A percentile compares a stretch with the other conserved stretches of the same genome.
Conservation (phyloP, 768 basidiomycete genomes). For the Chalciporus sphaerocephalus region DNA sequence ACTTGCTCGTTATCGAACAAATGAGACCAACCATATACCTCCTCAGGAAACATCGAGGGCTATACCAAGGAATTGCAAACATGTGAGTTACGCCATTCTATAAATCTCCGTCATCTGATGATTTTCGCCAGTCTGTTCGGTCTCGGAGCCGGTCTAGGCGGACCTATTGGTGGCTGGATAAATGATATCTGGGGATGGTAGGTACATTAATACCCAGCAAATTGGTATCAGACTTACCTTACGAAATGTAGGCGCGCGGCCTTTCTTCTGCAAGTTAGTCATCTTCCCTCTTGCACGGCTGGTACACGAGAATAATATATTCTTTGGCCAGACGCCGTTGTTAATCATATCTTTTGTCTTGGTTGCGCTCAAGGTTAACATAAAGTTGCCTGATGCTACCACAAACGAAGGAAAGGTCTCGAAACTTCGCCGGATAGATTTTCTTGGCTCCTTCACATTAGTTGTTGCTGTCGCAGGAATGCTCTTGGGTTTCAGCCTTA, state of each 20-base stretch:
- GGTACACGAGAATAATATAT: slow-evolving; percentile 8
- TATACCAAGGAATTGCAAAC: slow-evolving; percentile 90
- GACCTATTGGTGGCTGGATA: slow-evolving; percentile 79
- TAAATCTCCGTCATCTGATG: slow-evolving; percentile 6
- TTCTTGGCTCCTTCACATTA: slow-evolving; percentile 76
- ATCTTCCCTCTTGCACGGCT: background rate
- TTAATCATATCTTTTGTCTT: slow-evolving; percentile 66
- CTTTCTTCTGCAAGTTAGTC: slow-evolving; percentile 76
- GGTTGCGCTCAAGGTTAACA: slow-evolving; percentile 74
- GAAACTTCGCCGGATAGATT: slow-evolving; percentile 79
- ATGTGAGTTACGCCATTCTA: slow-evolving; percentile 47
- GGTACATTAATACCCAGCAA: slow-evolving; percentile 21
- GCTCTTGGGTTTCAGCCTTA: slow-evolving; percentile 72
- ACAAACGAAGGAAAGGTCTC: slow-evolving; percentile 53
- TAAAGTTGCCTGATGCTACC: slow-evolving; percentile 64
- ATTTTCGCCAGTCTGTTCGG: slow-evolving; percentile 62
- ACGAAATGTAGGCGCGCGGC: slow-evolving; percentile 63
- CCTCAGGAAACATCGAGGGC: slow-evolving; percentile 72
- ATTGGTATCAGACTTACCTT: slow-evolving; percentile 7
- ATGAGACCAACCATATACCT: slow-evolving; percentile 1
- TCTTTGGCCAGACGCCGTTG: slow-evolving; percentile 60
- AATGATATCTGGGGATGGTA: slow-evolving; percentile 85
- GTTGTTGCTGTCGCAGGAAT: slow-evolving; percentile 66
- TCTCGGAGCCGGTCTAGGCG: slow-evolving; percentile 75
- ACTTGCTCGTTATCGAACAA: slow-evolving; percentile 2